Evolutionary conservation across 768 basidiomycete genomes (phyloP).

Genomic region (Exidia glandulosa): DNA sequence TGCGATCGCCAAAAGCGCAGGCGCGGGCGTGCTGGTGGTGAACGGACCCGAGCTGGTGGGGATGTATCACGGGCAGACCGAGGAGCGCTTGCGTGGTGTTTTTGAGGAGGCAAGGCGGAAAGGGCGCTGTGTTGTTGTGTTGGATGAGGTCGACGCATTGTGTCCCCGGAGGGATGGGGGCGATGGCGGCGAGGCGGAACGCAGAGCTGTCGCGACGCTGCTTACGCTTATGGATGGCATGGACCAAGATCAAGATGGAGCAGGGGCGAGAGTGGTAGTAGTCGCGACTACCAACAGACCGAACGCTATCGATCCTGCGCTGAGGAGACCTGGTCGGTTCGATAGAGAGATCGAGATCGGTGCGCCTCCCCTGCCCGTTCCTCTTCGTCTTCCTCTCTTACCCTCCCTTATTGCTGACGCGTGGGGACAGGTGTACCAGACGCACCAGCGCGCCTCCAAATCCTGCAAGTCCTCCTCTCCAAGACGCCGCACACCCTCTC

Average conservation of each 20-base stretch:
- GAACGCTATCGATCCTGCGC: conserved; percentile 89
- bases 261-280: conserved; percentile 60
- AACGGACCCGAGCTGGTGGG: conserved; percentile 93
- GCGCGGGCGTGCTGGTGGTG: conserved; percentile 80
- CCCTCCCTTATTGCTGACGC: neutral
- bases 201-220: conserved; percentile 88
- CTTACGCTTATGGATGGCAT: conserved; percentile 88
- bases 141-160: conserved; percentile 94
- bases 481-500: conserved; percentile 71
- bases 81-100: conserved; percentile 78
- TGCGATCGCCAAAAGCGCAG: conserved; percentile 81
- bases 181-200: conserved; percentile 90
- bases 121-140: conserved; percentile 84
- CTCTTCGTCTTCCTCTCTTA: neutral
- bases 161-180: conserved; percentile 84
- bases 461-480: conserved; percentile 72
- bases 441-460: conserved; percentile 70
- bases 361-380: conserved; percentile 17
- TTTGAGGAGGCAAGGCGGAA: conserved; percentile 74
- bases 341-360: conserved; percentile 96
- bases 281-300: conserved; percentile 94
- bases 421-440: conserved; percentile 67
- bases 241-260: conserved; percentile 4
- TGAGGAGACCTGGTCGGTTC: conserved; percentile 82
- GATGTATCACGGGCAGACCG: conserved; percentile 96